Evolutionary conservation across 192 early-diverging fungal species (phyloP).

Genomic region (Allomyces macrogynus): DNA sequence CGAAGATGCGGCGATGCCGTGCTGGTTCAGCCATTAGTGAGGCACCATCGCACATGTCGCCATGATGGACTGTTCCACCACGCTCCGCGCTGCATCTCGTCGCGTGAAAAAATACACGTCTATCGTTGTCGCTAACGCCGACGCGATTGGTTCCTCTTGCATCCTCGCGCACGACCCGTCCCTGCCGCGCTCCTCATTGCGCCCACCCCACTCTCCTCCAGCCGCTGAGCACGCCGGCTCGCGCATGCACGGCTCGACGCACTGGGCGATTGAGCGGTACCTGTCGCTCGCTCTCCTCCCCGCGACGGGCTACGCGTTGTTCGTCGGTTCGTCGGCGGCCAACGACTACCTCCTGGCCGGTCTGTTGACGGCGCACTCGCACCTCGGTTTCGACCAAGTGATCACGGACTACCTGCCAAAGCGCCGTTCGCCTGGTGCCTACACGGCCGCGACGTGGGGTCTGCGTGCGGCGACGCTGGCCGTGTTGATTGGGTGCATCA

Average conservation of each 20-base stretch:
- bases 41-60: no score
- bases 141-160: no score
- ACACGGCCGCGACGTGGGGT: slow-evolving; percentile 40
- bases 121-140: no score
- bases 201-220: no score
- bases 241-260: slow-evolving; percentile 65
- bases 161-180: no score
- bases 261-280: slow-evolving; percentile 88
- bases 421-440: slow-evolving; percentile 34
- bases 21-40: no score
- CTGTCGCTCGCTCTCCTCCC: slow-evolving; percentile 56
- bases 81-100: no score
- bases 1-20: no score
- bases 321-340: slow-evolving; percentile 58
- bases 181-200: no score
- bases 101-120: no score
- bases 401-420: slow-evolving; percentile 66
- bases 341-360: slow-evolving; percentile 78
- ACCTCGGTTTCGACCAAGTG: slow-evolving; percentile 61
- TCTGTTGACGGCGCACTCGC: slow-evolving; percentile 73
- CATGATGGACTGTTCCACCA: no score
- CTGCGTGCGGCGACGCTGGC: slow-evolving; percentile 50
- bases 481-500: slow-evolving; percentile 63
- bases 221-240: no score
- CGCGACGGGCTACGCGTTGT: slow-evolving; percentile 49